A percentile compares a stretch with the other conserved stretches of the same genome.
These are phyloP conservation scores for Phylloporus scabripes DNA, from an alignment of 768 basidiomycete genomes.

Conservation along the genomic window DNA sequence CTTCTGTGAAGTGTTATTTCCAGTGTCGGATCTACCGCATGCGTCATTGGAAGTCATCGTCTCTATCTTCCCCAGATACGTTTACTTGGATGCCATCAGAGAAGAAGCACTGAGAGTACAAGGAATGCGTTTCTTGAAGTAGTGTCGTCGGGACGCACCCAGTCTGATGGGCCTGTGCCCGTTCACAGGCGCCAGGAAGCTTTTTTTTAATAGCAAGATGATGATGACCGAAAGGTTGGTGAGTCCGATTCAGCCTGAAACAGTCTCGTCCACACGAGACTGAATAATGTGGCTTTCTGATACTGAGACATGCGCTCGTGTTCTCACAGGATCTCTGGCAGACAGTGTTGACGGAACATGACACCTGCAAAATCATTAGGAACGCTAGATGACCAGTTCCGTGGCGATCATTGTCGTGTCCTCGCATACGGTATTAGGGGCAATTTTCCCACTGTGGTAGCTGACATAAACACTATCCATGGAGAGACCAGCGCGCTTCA, in stretches of 20 bases:
- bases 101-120: constrained; percentile 16
- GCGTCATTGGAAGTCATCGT: background rate
- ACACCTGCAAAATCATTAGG: constrained; percentile 22
- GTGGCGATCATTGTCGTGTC: no score
- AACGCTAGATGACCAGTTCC: constrained; percentile 10
- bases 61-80: background rate
- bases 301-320: no score
- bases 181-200: no score
- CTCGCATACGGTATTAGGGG: background rate
- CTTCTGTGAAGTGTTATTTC: background rate
- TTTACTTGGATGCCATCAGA: constrained; percentile 1
- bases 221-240: no score
- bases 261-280: background rate
- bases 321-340: constrained; percentile 22
- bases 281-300: no score
- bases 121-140: constrained; percentile 69
- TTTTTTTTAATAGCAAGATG: no score
- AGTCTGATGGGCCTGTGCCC: constrained; percentile 54
- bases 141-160: constrained; percentile 64
- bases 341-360: constrained; percentile 29
- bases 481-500: no score
- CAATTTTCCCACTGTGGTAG: background rate
- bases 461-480: background rate
- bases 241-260: constrained; percentile 23
- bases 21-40: constrained; percentile 20